A percentile compares a stretch with the other conserved stretches of the same genome.
Evolutionary conservation across 1,284 basidiomycete species (phyloP).

Genomic region (Waitea zeae): DNA sequence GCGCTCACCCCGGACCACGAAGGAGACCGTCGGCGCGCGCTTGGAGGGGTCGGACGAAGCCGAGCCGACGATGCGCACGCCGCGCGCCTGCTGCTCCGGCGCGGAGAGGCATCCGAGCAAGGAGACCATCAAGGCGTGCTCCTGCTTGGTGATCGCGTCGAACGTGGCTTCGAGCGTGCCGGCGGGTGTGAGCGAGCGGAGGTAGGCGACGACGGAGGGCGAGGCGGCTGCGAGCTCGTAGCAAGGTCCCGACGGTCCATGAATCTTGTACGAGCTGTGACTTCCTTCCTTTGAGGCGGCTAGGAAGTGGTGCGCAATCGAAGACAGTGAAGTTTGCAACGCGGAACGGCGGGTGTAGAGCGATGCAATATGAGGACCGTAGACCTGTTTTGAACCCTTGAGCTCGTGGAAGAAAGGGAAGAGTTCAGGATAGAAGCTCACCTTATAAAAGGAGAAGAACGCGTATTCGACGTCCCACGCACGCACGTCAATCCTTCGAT

Average conservation of each 20-base stretch:
- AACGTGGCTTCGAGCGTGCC: slow-evolving; percentile 29
- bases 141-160: slow-evolving; percentile 24
- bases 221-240: slow-evolving; percentile 52
- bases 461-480: slow-evolving; percentile 64
- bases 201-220: slow-evolving; percentile 45
- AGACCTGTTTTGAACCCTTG: too few species aligned
- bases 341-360: slow-evolving; percentile 37
- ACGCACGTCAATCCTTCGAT: slow-evolving; percentile 48
- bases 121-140: slow-evolving; percentile 21
- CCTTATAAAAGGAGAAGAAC: slow-evolving; percentile 67
- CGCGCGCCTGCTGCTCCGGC: slow-evolving; percentile 27
- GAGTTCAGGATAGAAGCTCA: too few species aligned
- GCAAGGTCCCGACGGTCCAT: slow-evolving; percentile 54
- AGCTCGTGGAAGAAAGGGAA: too few species aligned
- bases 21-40: slow-evolving; percentile 62
- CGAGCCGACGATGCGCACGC: slow-evolving; percentile 51
- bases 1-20: slow-evolving; percentile 41
- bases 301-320: slow-evolving; percentile 59
- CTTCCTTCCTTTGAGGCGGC: slow-evolving; percentile 22
- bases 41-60: slow-evolving; percentile 19
- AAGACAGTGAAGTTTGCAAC: slow-evolving; percentile 28
- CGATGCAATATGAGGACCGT: slow-evolving; percentile 55
- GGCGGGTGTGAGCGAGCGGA: slow-evolving; percentile 25
- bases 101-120: slow-evolving; percentile 23
- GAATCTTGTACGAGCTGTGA: slow-evolving; percentile 51